Evolutionary conservation across 2,329 filamentous ascomycete genomes (phyloP).

Genomic region (Incumbomyces delicatus): DNA sequence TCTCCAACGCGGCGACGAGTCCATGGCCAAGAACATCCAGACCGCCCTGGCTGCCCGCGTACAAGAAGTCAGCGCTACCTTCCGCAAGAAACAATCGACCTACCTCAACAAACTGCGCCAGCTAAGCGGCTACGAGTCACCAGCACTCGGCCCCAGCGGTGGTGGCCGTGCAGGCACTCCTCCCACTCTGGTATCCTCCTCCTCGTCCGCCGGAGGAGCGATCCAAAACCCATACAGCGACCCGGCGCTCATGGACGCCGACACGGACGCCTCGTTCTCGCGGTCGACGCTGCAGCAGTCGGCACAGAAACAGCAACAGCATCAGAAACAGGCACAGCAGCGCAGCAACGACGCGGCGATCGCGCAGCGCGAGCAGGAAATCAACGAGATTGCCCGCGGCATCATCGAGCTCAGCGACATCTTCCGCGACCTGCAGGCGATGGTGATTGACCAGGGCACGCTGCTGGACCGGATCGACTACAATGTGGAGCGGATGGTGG

Average conservation of each 20-base stretch:
- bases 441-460: slow-evolving; percentile 88
- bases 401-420: slow-evolving; percentile 96
- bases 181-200: slow-evolving; percentile 37
- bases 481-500: slow-evolving; percentile 92
- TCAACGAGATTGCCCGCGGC: slow-evolving; percentile 94
- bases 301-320: slow-evolving; percentile 47
- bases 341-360: slow-evolving; percentile 75
- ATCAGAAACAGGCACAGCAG: slow-evolving; percentile 40
- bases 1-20: slow-evolving; percentile 75
- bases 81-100: slow-evolving; percentile 93
- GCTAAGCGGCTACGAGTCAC: slow-evolving; percentile 53
- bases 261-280: slow-evolving; percentile 84
- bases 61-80: slow-evolving; percentile 81
- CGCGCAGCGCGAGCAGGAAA: slow-evolving; percentile 85
- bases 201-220: too few species aligned
- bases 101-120: slow-evolving; percentile 85
- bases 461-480: slow-evolving; percentile 94
- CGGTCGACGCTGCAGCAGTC: slow-evolving; percentile 80
- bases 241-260: slow-evolving; percentile 83
- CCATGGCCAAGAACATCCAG: slow-evolving; percentile 93
- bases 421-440: slow-evolving; percentile 88
- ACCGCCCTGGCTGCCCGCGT: slow-evolving; percentile 79
- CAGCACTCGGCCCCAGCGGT: slow-evolving; percentile 10
- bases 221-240: slow-evolving; percentile 61
- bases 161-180: slow-evolving; percentile 23